Base-by-base conservation (phyloP, 176 grass and related monocot genomes). In the Avena eriantha region DNA sequence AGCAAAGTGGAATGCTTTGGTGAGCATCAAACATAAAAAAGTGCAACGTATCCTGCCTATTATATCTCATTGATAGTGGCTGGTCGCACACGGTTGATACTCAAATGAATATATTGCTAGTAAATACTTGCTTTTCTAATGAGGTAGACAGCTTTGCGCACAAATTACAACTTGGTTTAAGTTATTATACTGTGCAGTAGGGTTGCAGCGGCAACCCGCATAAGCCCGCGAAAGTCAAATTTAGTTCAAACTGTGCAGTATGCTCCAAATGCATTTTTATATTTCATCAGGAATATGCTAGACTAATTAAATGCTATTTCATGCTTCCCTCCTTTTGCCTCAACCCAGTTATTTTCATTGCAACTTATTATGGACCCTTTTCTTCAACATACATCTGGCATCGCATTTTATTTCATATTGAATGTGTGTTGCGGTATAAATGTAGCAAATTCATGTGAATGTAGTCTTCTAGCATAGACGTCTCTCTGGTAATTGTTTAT, bases 391-490 rank as follows among this genome's bases (percentile, higher is more conserved):
- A 11, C 34, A 53, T 66, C 4, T 50, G 58, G 49, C 41, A 36
- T 26, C 15, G 4, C 16, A 36, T 66, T 33, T 33, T 24, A 53
- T 53, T 77, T 3, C 26, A 39, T 77, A 18, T 66, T 41, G 18
- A 67, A 55, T 49, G 23, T 54, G 15, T 68, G 60, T 39, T 85
- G 31, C n/a, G 19, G 59, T 67, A 67, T 24, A 51, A 49, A 50
- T 50, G 45, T 18, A 59, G 35, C 22, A 46, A 14, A 46, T 10
- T 67, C 29, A 15, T 81, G 15, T 69, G 46, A n/a, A 36, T 81
- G 26, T 69, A 73, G 39, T 60, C 39, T 10, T 83, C 53, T 54
- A 73, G 78, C 43, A 14, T 72, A 84, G 23, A 39, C 7, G 17
- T 76, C 58, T 51, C 23, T 66, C 3, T 85, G 43, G 41, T 24